These are phyloP conservation scores for Xylariaceae sp. DNA, from an alignment of 2,329 filamentous ascomycete species.

Conservation along the genomic window DNA sequence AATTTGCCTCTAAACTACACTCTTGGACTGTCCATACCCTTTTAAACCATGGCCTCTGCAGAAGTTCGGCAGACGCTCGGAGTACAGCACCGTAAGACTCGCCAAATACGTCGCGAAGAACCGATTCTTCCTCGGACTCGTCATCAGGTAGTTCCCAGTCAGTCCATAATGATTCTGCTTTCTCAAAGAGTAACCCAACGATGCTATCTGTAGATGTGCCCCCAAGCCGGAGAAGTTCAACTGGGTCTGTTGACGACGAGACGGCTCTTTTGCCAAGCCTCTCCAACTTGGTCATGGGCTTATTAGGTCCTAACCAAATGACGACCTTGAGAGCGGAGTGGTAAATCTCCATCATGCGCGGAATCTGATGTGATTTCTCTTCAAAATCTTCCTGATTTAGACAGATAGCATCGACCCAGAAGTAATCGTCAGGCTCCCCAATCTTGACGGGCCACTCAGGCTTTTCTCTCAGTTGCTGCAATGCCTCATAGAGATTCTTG, in stretches of 20 bases:
- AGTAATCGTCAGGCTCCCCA: slow-evolving; percentile 9
- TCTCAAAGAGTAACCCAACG: slow-evolving; percentile 23
- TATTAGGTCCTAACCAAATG: slow-evolving; percentile 30
- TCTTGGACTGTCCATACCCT: slow-evolving; percentile 35
- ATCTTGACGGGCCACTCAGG: not conserved
- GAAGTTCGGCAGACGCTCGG: slow-evolving; percentile 1
- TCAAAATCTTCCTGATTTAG: slow-evolving; percentile 28
- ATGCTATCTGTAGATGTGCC: slow-evolving; percentile 13
- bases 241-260: not conserved
- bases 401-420: slow-evolving; percentile 35
- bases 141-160: slow-evolving; percentile 12
- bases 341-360: slow-evolving; percentile 33
- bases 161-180: slow-evolving; percentile 19
- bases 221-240: not conserved
- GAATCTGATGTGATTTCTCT: slow-evolving; percentile 28
- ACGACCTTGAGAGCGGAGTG: not conserved
- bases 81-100: slow-evolving; percentile 1
- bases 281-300: not conserved
- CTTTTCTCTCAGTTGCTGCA: slow-evolving; percentile 14
- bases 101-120: slow-evolving; percentile 14
- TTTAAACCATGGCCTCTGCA: slow-evolving; percentile 26
- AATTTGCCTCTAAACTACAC: slow-evolving; percentile 4
- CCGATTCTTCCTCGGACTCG: not conserved
- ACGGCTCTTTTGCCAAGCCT: not conserved
- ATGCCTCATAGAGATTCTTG: slow-evolving; percentile 15